These are phyloP conservation scores for Kockiozyma suomiensis DNA, from an alignment of 805 yeast genomes.

Conservation along the genomic window DNA sequence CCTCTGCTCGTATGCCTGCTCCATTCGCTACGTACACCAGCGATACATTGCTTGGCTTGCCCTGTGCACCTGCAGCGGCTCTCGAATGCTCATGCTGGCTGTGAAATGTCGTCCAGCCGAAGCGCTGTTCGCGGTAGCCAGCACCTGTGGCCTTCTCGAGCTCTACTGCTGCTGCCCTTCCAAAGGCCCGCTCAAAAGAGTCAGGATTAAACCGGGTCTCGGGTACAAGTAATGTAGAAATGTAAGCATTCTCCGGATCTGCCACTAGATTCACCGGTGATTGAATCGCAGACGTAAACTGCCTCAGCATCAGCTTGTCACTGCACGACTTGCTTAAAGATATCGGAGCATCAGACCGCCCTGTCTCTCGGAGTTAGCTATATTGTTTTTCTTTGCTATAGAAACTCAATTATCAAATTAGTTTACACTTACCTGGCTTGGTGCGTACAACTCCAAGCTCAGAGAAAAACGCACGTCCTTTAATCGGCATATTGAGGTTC, in stretches of 20 bases:
- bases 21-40: slow-evolving; percentile 36
- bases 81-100: slow-evolving; percentile 26
- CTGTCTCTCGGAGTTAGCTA: slow-evolving; percentile 2
- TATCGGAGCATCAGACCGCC: slow-evolving; percentile 73
- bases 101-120: slow-evolving; percentile 15
- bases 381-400: not conserved
- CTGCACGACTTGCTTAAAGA: slow-evolving; percentile 85
- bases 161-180: not conserved
- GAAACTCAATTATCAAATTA: not conserved
- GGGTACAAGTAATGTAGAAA: slow-evolving; percentile 41
- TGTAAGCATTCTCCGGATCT: slow-evolving; percentile 35
- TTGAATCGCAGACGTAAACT: slow-evolving; percentile 46
- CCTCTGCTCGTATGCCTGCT: slow-evolving; percentile 25
- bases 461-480: slow-evolving; percentile 69
- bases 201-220: slow-evolving; percentile 10
- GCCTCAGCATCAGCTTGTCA: slow-evolving; percentile 74
- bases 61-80: slow-evolving; percentile 13
- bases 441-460: slow-evolving; percentile 74
- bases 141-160: not conserved
- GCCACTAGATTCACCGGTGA: slow-evolving; percentile 38
- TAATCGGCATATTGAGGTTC: slow-evolving; percentile 27
- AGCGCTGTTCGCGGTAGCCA: slow-evolving; percentile 12
- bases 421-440: slow-evolving; percentile 64
- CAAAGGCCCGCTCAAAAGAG: slow-evolving; percentile 43
- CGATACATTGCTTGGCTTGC: slow-evolving; percentile 33